These are phyloP conservation scores for Seminavis robusta DNA, from an alignment of 108 stramenopile genomes.

Conservation along the genomic window DNA sequence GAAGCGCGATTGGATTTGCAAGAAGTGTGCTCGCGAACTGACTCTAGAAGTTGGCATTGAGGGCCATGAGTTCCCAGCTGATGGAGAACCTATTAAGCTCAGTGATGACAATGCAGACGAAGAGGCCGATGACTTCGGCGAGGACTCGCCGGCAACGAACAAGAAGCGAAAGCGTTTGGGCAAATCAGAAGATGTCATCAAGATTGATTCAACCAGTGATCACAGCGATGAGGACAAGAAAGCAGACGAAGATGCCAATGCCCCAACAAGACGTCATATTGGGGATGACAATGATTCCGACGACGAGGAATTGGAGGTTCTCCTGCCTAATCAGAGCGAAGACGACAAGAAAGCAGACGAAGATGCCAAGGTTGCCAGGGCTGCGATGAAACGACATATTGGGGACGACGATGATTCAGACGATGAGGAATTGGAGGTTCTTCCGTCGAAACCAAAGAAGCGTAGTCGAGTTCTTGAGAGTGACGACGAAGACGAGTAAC, in stretches of 20 bases:
- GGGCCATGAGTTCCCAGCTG: conserved; percentile 58
- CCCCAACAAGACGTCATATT: not conserved
- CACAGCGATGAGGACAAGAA: not conserved
- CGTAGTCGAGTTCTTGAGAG: too few species aligned
- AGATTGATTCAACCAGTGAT: too few species aligned
- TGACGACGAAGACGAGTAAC: too few species aligned
- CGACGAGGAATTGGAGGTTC: conserved; percentile 2
- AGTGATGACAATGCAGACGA: too few species aligned
- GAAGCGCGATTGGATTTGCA: conserved; percentile 66
- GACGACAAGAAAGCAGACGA: not conserved
- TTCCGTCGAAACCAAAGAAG: too few species aligned
- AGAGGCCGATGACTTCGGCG: too few species aligned
- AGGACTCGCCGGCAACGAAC: too few species aligned
- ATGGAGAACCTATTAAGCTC: too few species aligned
- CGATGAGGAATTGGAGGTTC: conserved; percentile 4
- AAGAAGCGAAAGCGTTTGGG: too few species aligned
- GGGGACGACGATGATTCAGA: not conserved
- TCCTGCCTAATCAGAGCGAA: too few species aligned
- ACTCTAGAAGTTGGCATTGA: conserved; percentile 30
- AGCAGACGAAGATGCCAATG: conserved; percentile 6
- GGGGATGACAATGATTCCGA: not conserved
- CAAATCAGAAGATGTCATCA: too few species aligned
- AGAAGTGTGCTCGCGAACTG: conserved; percentile 33
- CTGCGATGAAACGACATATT: not conserved
- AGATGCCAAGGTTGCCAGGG: conserved; percentile 2